Evolutionary conservation across 441 rosid species (phyloP).

Genomic region (Syzygium syzygioides): DNA sequence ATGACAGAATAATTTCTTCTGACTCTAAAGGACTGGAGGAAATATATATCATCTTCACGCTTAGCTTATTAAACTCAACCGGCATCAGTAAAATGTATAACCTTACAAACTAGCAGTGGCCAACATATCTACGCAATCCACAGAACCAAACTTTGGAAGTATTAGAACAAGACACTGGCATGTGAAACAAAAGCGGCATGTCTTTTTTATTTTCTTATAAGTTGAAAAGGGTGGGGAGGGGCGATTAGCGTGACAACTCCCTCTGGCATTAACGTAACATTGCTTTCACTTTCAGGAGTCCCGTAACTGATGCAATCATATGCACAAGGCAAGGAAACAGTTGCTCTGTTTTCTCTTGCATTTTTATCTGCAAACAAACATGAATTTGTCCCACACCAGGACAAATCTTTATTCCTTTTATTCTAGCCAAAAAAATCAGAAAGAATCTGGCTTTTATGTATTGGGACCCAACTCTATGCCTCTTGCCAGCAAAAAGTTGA

Average conservation of each 20-base stretch:
- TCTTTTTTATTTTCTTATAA: not conserved
- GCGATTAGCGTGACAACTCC: not conserved
- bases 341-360: not conserved
- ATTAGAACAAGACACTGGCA: not conserved
- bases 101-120: not conserved
- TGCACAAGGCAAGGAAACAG: not conserved
- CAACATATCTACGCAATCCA: not conserved
- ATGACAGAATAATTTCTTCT: not conserved
- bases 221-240: not conserved
- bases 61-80: not conserved
- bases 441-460: not conserved
- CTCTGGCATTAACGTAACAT: not conserved
- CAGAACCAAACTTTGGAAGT: not conserved
- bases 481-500: not conserved
- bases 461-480: not conserved
- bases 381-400: not conserved
- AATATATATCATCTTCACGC: not conserved
- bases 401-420: not conserved
- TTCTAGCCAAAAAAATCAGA: not conserved
- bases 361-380: not conserved
- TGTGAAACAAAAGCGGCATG: not conserved
- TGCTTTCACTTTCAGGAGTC: not conserved
- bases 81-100: not conserved
- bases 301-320: not conserved
- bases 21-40: not conserved